These are phyloP conservation scores for Mediolabrus comicus DNA, from an alignment of 108 stramenopile genomes.

Conservation along the genomic window DNA sequence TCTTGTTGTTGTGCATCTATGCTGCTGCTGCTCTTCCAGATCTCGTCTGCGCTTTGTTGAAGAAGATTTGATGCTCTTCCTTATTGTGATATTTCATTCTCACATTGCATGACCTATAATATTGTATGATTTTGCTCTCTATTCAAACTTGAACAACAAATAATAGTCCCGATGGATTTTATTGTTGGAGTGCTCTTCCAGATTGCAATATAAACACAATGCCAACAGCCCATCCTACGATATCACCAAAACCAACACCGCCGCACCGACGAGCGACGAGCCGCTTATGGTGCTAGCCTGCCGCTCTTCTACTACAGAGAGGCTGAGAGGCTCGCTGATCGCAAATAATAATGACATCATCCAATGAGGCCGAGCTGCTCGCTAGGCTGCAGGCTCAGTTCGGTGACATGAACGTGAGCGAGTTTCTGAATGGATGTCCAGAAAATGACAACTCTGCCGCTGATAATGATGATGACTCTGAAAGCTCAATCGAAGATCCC, in stretches of 20 bases:
- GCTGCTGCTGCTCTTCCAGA: background rate
- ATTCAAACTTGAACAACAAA: conserved; percentile 5
- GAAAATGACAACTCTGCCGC: background rate
- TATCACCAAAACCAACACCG: background rate
- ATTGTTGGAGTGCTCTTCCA: background rate
- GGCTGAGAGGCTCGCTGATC: too few relatives aligned
- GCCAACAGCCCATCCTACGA: conserved; percentile 8
- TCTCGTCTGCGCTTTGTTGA: too few relatives aligned
- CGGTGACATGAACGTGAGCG: conserved; percentile 57
- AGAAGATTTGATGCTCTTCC: too few relatives aligned
- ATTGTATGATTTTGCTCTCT: too few relatives aligned
- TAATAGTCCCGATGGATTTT: conserved; percentile 10
- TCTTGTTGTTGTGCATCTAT: background rate
- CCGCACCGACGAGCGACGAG: too few relatives aligned
- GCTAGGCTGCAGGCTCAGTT: conserved; percentile 58
- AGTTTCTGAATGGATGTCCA: conserved; percentile 16
- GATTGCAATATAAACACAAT: conserved; percentile 12
- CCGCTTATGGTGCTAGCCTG: too few relatives aligned
- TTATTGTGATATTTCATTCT: conserved; percentile 1
- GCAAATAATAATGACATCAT: background rate
- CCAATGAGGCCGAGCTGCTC: conserved; percentile 45
- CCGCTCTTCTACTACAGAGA: too few relatives aligned
- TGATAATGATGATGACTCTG: conserved; percentile 6
- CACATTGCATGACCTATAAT: background rate
- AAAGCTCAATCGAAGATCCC: conserved; percentile 50